phyloP scores from a whole-genome alignment of 176 grass and related monocot species.

The Triticum aestivum region IWGSC_CS_RefSeq_v2.1 NC_057802.1:340422798-340423297 shows the following conservation, averaged over 20 bases:
- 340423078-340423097: neutral
- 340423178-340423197: slow-evolving; percentile 65
- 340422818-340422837: too few relatives aligned
- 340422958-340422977: slow-evolving; percentile 67
- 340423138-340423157: slow-evolving; percentile 82
- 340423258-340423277: slow-evolving; percentile 13
- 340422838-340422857: too few relatives aligned
- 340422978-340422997: slow-evolving; percentile 84
- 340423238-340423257: neutral
- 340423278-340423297: neutral
- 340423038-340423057: neutral
- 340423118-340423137: slow-evolving; percentile 90
- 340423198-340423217: slow-evolving; percentile 68
- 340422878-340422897: neutral
- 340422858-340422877: too few relatives aligned
- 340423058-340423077: neutral
- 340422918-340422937: neutral
- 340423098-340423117: neutral
- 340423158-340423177: slow-evolving; percentile 96
- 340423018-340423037: slow-evolving; percentile 68
- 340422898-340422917: neutral
- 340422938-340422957: neutral
- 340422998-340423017: slow-evolving; percentile 93
- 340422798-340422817: neutral
- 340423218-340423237: slow-evolving; percentile 96